Conservation (phyloP, 2,329 filamentous ascomycete species). For the Neonectria magnoliae region DNA sequence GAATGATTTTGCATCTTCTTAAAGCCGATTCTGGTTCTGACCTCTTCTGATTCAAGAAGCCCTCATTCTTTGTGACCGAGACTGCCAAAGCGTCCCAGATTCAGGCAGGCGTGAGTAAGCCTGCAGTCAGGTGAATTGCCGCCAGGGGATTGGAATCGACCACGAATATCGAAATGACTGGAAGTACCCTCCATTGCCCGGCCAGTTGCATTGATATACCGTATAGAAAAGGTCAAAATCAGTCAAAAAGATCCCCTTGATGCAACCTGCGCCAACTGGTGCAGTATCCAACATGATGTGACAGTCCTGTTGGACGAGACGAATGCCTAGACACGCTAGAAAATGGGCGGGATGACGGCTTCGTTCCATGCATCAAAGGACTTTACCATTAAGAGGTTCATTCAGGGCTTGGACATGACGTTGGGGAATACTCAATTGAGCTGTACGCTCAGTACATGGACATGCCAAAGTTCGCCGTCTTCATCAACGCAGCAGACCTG, state of each 20-base stretch:
- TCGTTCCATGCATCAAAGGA: slow-evolving; percentile 4
- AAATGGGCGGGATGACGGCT: not conserved
- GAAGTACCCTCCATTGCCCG: not conserved
- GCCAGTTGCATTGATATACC: not conserved
- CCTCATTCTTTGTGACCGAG: too few species aligned
- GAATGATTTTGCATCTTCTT: too few species aligned
- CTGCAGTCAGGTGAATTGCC: too few species aligned
- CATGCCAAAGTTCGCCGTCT: slow-evolving; percentile 1
- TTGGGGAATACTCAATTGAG: not conserved
- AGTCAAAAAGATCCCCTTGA: not conserved
- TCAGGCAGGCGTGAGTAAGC: too few species aligned
- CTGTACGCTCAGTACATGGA: slow-evolving; percentile 14
- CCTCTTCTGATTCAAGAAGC: too few species aligned
- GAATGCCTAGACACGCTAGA: not conserved
- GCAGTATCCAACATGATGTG: not conserved
- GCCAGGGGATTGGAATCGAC: not conserved
- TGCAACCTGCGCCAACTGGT: slow-evolving; percentile 1
- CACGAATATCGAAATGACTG: not conserved
- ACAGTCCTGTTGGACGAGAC: not conserved
- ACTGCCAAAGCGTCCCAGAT: too few species aligned
- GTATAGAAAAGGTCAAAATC: slow-evolving; percentile 5
- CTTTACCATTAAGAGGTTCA: slow-evolving; percentile 4
- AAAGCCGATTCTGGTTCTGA: too few species aligned
- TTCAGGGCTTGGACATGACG: slow-evolving; percentile 13
- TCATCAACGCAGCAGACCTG: slow-evolving; percentile 16